A percentile compares a stretch with the other conserved stretches of the same genome.
phyloP scores from a whole-genome alignment of 495 filamentous ascomycete genomes.

The Bathelium albidoporum region DNA sequence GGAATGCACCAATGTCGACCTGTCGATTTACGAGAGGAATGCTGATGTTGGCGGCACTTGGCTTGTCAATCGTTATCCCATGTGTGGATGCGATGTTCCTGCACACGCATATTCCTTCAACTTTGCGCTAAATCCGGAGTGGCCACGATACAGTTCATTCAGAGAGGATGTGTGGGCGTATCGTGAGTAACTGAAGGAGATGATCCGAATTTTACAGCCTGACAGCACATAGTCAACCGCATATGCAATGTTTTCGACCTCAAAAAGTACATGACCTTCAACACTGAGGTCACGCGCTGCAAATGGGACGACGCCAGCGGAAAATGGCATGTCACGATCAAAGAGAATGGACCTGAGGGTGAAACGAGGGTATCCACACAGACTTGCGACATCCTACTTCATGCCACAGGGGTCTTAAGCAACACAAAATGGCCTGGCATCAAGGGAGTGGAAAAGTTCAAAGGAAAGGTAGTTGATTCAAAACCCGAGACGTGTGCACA shows the following conservation, averaged over 20 bases:
- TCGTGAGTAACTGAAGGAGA: background rate
- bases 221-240: background rate
- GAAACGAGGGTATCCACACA: background rate
- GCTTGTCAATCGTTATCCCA: too few species aligned
- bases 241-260: background rate
- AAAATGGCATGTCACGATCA: background rate
- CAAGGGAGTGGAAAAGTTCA: slow-evolving; percentile 14
- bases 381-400: slow-evolving; percentile 14
- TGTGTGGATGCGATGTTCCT: too few species aligned
- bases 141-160: background rate
- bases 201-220: background rate
- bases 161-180: background rate
- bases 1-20: too few species aligned
- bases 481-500: background rate
- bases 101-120: too few species aligned
- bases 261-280: background rate
- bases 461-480: slow-evolving; percentile 7
- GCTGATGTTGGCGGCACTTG: too few species aligned
- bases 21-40: too few species aligned
- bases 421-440: slow-evolving; percentile 19
- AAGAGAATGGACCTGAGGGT: slow-evolving; percentile 1
- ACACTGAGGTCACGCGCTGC: background rate
- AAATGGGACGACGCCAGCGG: background rate
- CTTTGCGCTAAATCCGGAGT: too few species aligned
- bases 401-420: slow-evolving; percentile 16